Evolutionary conservation across 352 stramenopile species (phyloP).

Genomic region (Phytophthora chlamydospora): DNA sequence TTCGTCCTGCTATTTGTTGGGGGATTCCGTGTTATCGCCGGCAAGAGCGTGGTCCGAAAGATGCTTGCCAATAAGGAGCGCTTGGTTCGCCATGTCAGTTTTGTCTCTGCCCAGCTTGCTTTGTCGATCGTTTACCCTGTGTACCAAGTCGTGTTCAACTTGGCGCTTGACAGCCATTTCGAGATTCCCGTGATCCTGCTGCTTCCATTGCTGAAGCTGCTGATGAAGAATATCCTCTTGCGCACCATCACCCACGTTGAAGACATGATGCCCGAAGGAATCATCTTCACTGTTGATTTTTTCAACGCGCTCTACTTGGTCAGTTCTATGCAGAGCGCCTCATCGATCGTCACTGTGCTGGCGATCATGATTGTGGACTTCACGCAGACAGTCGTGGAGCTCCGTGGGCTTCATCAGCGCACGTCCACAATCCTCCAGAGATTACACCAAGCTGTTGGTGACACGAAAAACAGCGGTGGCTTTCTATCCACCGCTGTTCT

Average conservation of each 20-base stretch:
- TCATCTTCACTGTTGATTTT: conserved; percentile 17
- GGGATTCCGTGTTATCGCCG: too few species aligned
- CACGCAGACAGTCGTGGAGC: neutral
- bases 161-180: neutral
- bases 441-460: neutral
- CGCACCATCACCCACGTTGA: conserved; percentile 7
- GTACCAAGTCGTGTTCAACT: too few species aligned
- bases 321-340: conserved; percentile 11
- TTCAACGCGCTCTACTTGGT: conserved; percentile 24
- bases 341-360: conserved; percentile 1
- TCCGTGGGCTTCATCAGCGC: neutral
- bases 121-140: too few species aligned
- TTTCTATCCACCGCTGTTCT: neutral
- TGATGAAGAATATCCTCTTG: conserved; percentile 16
- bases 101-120: too few species aligned
- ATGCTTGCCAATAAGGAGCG: too few species aligned
- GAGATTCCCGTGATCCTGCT: neutral
- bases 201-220: neutral
- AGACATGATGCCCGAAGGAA: conserved; percentile 11
- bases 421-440: neutral
- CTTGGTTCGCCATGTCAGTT: too few species aligned
- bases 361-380: neutral
- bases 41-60: too few species aligned
- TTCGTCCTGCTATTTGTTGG: too few species aligned
- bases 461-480: neutral